These are phyloP conservation scores for Silene noctiflora DNA, from an alignment of 179 eudicot species.

Conservation along the genomic window DNA sequence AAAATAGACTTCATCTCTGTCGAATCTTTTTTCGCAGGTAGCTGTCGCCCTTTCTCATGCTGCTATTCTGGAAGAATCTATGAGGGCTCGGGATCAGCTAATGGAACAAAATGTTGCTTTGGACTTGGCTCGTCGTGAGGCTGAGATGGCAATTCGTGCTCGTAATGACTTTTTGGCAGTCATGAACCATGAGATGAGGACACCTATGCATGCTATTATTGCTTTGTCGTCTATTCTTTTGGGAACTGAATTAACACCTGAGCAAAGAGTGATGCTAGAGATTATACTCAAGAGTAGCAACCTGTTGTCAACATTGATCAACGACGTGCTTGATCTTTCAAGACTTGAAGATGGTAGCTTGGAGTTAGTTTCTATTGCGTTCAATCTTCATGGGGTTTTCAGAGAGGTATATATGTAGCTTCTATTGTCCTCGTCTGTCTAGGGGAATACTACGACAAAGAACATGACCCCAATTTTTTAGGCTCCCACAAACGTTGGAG, in stretches of 20 bases:
- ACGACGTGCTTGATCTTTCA: constrained; percentile 92
- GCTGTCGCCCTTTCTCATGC: constrained; percentile 95
- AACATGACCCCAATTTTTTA: too few relatives aligned
- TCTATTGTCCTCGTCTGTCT: background rate
- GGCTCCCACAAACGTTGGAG: too few relatives aligned
- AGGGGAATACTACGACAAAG: background rate
- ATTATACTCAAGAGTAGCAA: constrained; percentile 79
- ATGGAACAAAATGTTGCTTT: constrained; percentile 77
- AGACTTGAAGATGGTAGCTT: constrained; percentile 95
- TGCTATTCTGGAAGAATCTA: constrained; percentile 85
- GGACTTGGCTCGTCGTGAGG: constrained; percentile 79
- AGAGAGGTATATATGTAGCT: constrained; percentile 50
- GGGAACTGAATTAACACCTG: constrained; percentile 78
- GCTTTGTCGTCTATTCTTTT: constrained; percentile 72
- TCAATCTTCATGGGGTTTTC: constrained; percentile 75
- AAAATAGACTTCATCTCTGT: background rate
- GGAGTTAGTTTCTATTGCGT: constrained; percentile 48
- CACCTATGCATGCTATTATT: constrained; percentile 86
- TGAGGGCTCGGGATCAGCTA: constrained; percentile 77
- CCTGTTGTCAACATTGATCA: constrained; percentile 76
- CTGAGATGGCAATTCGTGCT: constrained; percentile 80
- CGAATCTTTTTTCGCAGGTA: constrained; percentile 37
- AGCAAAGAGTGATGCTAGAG: constrained; percentile 83
- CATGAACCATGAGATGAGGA: constrained; percentile 95
- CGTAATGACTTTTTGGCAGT: constrained; percentile 85